These are phyloP conservation scores for Saccharomyces uvarum DNA, from an alignment of 1,139 yeast genomes.

Conservation along the genomic window DNA sequence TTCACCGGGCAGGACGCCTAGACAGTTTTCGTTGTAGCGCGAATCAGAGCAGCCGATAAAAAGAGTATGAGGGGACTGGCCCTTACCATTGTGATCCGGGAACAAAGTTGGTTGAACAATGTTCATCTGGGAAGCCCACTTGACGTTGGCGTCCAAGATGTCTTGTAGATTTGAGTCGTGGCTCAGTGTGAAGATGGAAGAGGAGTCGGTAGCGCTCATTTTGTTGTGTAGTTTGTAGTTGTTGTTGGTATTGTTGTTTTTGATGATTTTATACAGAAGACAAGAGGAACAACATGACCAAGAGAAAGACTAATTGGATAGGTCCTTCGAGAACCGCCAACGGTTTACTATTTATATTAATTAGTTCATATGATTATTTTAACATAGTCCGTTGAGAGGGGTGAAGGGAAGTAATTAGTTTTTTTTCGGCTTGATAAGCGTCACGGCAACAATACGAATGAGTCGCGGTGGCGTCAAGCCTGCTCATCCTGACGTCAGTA, in stretches of 20 bases:
- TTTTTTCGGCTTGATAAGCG: slow-evolving; percentile 1
- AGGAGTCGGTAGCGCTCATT: slow-evolving; percentile 7
- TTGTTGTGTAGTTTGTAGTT: slow-evolving; percentile 2
- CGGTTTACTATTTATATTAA: background rate
- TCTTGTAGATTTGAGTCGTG: slow-evolving; percentile 56
- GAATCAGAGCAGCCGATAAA: slow-evolving; percentile 98
- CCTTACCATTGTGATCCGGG: slow-evolving; percentile 59
- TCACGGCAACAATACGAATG: background rate
- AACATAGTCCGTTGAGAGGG: background rate
- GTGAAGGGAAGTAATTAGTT: background rate
- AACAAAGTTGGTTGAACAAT: slow-evolving; percentile 58
- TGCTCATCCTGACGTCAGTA: background rate
- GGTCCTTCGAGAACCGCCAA: background rate
- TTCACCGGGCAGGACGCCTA: slow-evolving; percentile 86
- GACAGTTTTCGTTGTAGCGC: slow-evolving; percentile 72
- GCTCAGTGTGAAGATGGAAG: slow-evolving; percentile 47
- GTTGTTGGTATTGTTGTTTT: background rate
- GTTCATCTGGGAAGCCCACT: slow-evolving; percentile 56
- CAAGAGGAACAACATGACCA: background rate
- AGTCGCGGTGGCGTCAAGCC: background rate
- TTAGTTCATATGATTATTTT: background rate
- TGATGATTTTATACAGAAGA: background rate
- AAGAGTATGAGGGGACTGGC: slow-evolving; percentile 87
- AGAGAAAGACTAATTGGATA: background rate
- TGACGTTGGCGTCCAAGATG: slow-evolving; percentile 58